Percentiles rank a stretch among this genome's conserved stretches.
Conservation (phyloP, 768 basidiomycete species). For the Mycena sanguinolenta region DNA sequence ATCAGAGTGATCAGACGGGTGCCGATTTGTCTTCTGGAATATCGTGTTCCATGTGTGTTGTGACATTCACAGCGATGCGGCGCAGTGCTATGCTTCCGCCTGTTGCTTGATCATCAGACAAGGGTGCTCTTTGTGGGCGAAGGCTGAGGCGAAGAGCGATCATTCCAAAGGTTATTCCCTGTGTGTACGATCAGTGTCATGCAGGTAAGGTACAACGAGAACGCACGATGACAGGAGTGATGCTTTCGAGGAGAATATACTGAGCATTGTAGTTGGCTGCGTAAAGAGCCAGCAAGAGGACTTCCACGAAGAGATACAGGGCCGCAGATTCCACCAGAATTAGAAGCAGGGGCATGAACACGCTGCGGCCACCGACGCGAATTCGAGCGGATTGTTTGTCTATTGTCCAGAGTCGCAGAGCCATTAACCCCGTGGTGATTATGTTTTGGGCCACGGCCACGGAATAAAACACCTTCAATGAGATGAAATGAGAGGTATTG, state of each 20-base stretch:
- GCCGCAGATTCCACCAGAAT: constrained; percentile 40
- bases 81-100: background rate
- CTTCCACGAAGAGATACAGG: constrained; percentile 37
- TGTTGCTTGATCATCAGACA: background rate
- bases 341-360: constrained; percentile 28
- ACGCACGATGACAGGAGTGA: constrained; percentile 35
- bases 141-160: background rate
- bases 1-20: no score
- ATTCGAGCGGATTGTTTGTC: constrained; percentile 28
- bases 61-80: background rate
- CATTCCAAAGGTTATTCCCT: background rate
- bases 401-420: constrained; percentile 37
- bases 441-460: constrained; percentile 38
- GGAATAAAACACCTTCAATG: constrained; percentile 31
- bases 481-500: background rate
- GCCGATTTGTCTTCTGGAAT: background rate
- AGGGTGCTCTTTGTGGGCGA: background rate
- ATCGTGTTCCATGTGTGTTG: background rate
- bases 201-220: no score
- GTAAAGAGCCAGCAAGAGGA: constrained; percentile 37
- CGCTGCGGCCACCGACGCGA: constrained; percentile 15
- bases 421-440: constrained; percentile 39
- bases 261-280: constrained; percentile 36
- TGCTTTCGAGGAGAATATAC: constrained; percentile 36
- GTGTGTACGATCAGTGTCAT: background rate